Evolutionary conservation across 129 eudicot species (phyloP).

Genomic region (Tagetes erecta): DNA sequence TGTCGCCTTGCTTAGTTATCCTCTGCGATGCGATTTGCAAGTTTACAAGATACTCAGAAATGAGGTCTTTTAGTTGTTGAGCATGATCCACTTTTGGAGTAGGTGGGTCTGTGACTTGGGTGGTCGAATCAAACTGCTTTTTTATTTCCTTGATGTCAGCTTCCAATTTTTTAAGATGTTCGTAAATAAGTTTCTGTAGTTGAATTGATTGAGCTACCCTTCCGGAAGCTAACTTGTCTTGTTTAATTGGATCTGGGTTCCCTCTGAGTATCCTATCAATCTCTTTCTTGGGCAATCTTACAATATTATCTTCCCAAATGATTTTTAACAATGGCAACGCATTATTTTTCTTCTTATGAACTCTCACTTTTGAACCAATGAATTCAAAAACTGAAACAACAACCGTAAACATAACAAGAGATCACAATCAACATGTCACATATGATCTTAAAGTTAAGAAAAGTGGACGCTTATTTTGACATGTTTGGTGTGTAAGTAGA

Average conservation of each 20-base stretch:
- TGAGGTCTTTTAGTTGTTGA: slow-evolving; percentile 1
- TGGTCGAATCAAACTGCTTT: not conserved
- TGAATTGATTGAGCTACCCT: slow-evolving; percentile 21
- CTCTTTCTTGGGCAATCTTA: not conserved
- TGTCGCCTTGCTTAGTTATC: not conserved
- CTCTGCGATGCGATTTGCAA: not conserved
- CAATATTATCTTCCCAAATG: slow-evolving; percentile 20
- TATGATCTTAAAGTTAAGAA: not conserved
- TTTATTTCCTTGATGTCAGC: not conserved
- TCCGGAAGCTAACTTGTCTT: slow-evolving; percentile 12
- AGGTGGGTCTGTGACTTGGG: not conserved
- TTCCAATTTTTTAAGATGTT: slow-evolving; percentile 7
- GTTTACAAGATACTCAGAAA: slow-evolving; percentile 14
- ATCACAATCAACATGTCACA: not conserved
- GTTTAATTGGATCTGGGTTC: not conserved
- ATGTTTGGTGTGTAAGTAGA: not conserved
- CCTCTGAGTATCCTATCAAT: slow-evolving; percentile 20
- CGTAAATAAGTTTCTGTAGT: slow-evolving; percentile 16
- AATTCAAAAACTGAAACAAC: slow-evolving; percentile 7
- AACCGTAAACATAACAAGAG: not conserved
- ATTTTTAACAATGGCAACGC: slow-evolving; percentile 15
- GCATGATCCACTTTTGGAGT: not conserved
- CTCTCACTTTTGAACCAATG: not conserved
- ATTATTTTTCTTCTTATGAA: not conserved
- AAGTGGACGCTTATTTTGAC: not conserved